Base-by-base conservation (phyloP, 1,139 yeast genomes). In the Wickerhamiella pararugosa region DNA sequence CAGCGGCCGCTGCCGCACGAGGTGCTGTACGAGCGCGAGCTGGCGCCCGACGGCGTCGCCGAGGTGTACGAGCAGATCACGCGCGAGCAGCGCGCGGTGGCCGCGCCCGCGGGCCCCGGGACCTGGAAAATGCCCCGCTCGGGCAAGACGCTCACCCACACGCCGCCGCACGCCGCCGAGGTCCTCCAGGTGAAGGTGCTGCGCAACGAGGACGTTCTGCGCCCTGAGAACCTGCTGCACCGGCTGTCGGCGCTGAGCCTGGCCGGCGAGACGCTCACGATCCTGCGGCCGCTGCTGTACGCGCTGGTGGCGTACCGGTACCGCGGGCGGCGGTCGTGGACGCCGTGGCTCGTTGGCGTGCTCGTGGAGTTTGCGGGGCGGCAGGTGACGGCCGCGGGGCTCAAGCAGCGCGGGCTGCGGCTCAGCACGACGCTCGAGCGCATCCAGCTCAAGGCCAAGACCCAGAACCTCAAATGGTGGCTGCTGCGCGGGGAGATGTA, bases 301-400 rank as follows among this genome's bases (percentile, higher is more conserved):
- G 65, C 66, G 5, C 26, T 47, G 29, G 47, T 63, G 39, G 55
- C 60, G 7, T 57, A 51, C 46, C 44, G 42, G 36, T 53, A 43
- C 47, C 52, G 60, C 5, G 44, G 45, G 36, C 53, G 48, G 2
- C 45, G 49, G 7, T 54, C 53, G 39, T 65, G 69, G 69, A 53
- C 60, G 8, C 69, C 69, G 5, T 65, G 69, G 69, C 37, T 62
- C 5, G 50, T 55, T 2, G 69, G 69, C 4, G 35, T 61, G n/a
- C 51, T 52, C 2, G 40, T 63, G 5, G 69, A 65, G 44, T 53
- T 55, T 34, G 36, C 53, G 25, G 54, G 65, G 2, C 55, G 63
- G 8, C 50, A 53, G 36, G 45, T 61, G 29, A 43, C 51, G 8
- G 26, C 34, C n/a, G 21, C 27, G 7, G 39, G 37, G 5, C 25